phyloP scores from a whole-genome alignment of 1,284 basidiomycete genomes.

The Peniophora sp. region DNA sequence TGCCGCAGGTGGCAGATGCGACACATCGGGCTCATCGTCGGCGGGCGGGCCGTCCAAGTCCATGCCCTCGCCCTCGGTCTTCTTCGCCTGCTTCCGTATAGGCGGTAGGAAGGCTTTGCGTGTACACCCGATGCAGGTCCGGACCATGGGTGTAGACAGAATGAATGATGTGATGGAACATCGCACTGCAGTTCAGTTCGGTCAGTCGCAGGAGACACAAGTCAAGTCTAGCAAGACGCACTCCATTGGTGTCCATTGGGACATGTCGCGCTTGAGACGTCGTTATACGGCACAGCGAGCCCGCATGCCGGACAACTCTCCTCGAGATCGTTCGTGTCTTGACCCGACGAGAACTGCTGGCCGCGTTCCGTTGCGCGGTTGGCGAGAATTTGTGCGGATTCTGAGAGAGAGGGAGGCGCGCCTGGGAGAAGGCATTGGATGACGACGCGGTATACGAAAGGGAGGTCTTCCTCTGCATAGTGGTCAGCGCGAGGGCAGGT shows the following conservation, averaged over 20 bases:
- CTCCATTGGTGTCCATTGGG: slow-evolving; percentile 63
- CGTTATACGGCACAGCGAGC: slow-evolving; percentile 44
- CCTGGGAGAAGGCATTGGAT: slow-evolving; percentile 45
- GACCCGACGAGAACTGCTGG: slow-evolving; percentile 4
- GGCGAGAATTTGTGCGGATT: slow-evolving; percentile 42
- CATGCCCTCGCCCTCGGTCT: not conserved
- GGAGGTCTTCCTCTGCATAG: slow-evolving; percentile 50
- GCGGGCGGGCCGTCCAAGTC: slow-evolving; percentile 16
- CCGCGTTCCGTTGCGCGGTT: slow-evolving; percentile 28
- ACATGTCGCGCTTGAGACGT: slow-evolving; percentile 52
- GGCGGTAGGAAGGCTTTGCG: slow-evolving; percentile 60
- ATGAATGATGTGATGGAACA: slow-evolving; percentile 70
- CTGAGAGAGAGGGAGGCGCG: slow-evolving; percentile 37
- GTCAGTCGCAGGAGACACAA: not conserved
- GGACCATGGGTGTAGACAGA: slow-evolving; percentile 55
- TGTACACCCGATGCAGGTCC: slow-evolving; percentile 64
- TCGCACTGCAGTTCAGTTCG: not conserved
- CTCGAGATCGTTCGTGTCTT: slow-evolving; percentile 26
- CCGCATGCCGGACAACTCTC: slow-evolving; percentile 68
- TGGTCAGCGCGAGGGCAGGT: slow-evolving; percentile 4
- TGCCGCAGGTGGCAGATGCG: slow-evolving; percentile 36
- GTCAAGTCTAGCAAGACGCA: slow-evolving; percentile 21
- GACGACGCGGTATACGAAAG: slow-evolving; percentile 48
- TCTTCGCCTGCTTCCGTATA: not conserved
- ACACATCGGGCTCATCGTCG: slow-evolving; percentile 10